Evolutionary conservation across 192 early-diverging fungal species (phyloP).

Genomic region (Linnemannia zychae): DNA sequence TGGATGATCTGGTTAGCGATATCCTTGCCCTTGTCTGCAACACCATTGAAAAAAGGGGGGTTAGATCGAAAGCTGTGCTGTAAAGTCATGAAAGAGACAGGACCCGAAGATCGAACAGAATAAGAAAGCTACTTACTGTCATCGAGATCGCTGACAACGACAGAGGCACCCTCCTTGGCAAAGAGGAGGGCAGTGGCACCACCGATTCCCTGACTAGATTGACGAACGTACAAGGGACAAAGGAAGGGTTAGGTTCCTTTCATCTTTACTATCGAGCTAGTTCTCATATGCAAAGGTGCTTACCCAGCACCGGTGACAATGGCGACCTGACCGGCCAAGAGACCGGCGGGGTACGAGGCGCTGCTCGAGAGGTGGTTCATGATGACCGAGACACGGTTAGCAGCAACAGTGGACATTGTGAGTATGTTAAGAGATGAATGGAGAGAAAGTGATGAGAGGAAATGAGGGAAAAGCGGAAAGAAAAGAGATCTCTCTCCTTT

Average conservation of each 20-base stretch:
- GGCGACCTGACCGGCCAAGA: slow-evolving; percentile 71
- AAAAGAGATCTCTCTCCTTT: background rate
- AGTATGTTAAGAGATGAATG: background rate
- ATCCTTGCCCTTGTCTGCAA: slow-evolving; percentile 71
- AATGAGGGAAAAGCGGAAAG: background rate
- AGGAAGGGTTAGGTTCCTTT: background rate
- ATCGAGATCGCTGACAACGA: slow-evolving; percentile 95
- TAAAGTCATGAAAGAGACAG: too few species aligned
- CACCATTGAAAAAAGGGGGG: background rate
- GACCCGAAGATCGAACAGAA: background rate
- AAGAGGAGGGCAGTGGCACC: slow-evolving; percentile 89
- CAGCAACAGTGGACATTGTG: slow-evolving; percentile 26
- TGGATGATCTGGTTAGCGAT: slow-evolving; percentile 90
- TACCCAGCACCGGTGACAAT: slow-evolving; percentile 75
- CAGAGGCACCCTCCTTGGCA: slow-evolving; percentile 86
- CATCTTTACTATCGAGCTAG: background rate
- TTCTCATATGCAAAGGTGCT: background rate
- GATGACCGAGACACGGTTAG: slow-evolving; percentile 24
- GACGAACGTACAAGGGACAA: background rate
- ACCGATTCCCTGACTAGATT: slow-evolving; percentile 79
- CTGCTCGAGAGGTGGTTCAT: slow-evolving; percentile 47
- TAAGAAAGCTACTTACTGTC: slow-evolving; percentile 40
- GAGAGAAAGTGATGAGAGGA: background rate
- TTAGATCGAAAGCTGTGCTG: background rate
- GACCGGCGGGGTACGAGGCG: slow-evolving; percentile 60